Evolutionary conservation across 306 rosid species (phyloP), one percentile per base, ranked within the genome.

Genomic region (Hippophae rhamnoides): DNA sequence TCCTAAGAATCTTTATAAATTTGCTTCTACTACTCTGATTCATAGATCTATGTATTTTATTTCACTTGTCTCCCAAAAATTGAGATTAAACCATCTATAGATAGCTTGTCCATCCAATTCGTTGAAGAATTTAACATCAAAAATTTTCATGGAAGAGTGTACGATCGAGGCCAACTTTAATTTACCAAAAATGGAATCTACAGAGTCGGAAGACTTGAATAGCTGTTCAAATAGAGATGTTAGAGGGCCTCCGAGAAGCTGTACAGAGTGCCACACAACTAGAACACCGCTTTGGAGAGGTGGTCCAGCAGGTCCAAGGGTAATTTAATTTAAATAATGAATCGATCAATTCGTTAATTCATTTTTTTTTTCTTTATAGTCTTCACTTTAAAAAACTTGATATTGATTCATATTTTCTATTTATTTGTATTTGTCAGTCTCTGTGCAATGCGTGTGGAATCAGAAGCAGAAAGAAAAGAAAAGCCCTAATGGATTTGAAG

Each of bases 221-320:
- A 18, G 57, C 57, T 53, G 41, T 3, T 18, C 57, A 53, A 7
- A 11, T 7, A 52, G 40, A 8, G 3, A 53, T 7, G 57, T 8
- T 8, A 53, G 23, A 53, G 56, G 14, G 23, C 9, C 58, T 9
- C 46, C 43, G 65, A 69, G 23, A 54, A 63, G 63, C 59, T 76
- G 80, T 7, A 53, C 50, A 26, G 67, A 62, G 55, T 78, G 79
- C 57, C 71, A 43, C 57, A 62, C 79, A 60, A 73, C 71, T 12
- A 62, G 56, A 25, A 78, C 82, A 1, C 76, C 82, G 13, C 60
- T 73, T 9, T 78, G 82, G 79, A 69, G 79, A 44, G 59, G 65
- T 9, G 82, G 82, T 52, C 82, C 79, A 2, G 73, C 70, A 6
- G 79, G 79, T 10, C 76, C 79, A 27, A 66, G 78, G 64, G 82